Conservation (phyloP, 371 early-diverging fungal species). For the Apophysomyces sp. region DNA sequence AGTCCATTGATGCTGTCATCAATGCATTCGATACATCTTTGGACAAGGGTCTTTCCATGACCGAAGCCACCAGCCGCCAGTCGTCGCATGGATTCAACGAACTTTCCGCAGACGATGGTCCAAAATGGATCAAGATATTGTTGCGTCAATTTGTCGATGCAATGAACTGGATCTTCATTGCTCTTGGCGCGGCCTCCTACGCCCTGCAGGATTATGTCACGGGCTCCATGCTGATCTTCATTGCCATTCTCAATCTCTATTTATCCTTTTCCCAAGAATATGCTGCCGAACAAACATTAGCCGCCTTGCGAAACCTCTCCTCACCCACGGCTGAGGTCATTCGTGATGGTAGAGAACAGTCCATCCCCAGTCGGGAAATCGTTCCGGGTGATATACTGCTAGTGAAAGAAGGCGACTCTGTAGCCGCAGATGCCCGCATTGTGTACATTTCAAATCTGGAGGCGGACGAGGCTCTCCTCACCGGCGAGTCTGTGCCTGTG, state of each 20-base stretch:
- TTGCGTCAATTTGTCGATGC: slow-evolving; percentile 78
- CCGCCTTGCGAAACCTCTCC: slow-evolving; percentile 76
- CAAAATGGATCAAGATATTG: slow-evolving; percentile 68
- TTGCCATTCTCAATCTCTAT: slow-evolving; percentile 74
- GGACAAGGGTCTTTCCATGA: slow-evolving; percentile 10
- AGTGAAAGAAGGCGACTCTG: slow-evolving; percentile 85
- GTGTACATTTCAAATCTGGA: slow-evolving; percentile 78
- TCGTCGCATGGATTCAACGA: slow-evolving; percentile 22
- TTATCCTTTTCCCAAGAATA: slow-evolving; percentile 89
- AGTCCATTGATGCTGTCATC: slow-evolving; percentile 11
- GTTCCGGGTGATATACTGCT: slow-evolving; percentile 90
- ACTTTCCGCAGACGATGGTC: slow-evolving; percentile 45
- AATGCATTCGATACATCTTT: slow-evolving; percentile 9
- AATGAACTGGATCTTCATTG: slow-evolving; percentile 78
- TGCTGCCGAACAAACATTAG: slow-evolving; percentile 85
- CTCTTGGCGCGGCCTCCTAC: slow-evolving; percentile 61
- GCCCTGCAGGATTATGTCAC: slow-evolving; percentile 59
- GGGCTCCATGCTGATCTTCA: slow-evolving; percentile 65
- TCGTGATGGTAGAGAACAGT: slow-evolving; percentile 69
- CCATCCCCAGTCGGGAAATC: slow-evolving; percentile 64
- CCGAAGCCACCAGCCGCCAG: slow-evolving; percentile 14
- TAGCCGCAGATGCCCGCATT: slow-evolving; percentile 85
- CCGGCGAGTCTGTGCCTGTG: slow-evolving; percentile 79
- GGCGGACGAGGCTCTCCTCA: slow-evolving; percentile 82
- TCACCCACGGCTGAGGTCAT: slow-evolving; percentile 79